Percentiles rank a stretch among this genome's conserved stretches.
Evolutionary conservation across 2,329 filamentous ascomycete species (phyloP).

Genomic region (Stagonosporopsis cucurbitacearum): DNA sequence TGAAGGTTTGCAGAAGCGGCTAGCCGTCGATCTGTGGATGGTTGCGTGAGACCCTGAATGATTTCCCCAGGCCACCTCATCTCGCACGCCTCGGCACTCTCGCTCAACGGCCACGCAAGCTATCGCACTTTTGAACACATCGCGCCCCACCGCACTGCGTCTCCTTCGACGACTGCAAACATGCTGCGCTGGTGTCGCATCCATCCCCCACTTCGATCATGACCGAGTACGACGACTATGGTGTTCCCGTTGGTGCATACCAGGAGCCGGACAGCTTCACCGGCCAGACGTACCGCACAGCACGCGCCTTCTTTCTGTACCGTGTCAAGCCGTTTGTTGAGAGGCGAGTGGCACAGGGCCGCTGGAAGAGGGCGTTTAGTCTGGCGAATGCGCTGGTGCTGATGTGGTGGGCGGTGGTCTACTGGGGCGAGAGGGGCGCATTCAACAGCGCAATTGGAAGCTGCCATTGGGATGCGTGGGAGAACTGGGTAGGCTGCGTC

Average conservation of each 20-base stretch:
- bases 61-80: conserved; percentile 26
- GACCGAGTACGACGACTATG: conserved; percentile 50
- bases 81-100: conserved; percentile 17
- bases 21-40: conserved; percentile 8
- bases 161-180: conserved; percentile 22
- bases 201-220: conserved; percentile 30
- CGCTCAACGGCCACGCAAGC: conserved; percentile 26
- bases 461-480: conserved; percentile 88
- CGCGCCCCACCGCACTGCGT: conserved; percentile 15
- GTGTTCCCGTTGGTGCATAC: conserved; percentile 48
- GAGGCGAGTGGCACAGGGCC: conserved; percentile 19
- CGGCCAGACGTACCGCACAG: conserved; percentile 38
- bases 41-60: conserved; percentile 22
- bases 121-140: conserved; percentile 11
- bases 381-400: conserved; percentile 62
- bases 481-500: conserved; percentile 75
- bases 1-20: conserved; percentile 7
- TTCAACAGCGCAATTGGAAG: conserved; percentile 73
- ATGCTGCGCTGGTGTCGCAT: conserved; percentile 37
- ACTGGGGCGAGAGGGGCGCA: conserved; percentile 84
- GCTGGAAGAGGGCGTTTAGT: conserved; percentile 32
- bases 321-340: conserved; percentile 34
- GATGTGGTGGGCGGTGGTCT: conserved; percentile 77
- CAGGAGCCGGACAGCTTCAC: conserved; percentile 44
- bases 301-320: conserved; percentile 42